phyloP scores from a whole-genome alignment of 768 basidiomycete species.

The Amyloporia xantha region DNA sequence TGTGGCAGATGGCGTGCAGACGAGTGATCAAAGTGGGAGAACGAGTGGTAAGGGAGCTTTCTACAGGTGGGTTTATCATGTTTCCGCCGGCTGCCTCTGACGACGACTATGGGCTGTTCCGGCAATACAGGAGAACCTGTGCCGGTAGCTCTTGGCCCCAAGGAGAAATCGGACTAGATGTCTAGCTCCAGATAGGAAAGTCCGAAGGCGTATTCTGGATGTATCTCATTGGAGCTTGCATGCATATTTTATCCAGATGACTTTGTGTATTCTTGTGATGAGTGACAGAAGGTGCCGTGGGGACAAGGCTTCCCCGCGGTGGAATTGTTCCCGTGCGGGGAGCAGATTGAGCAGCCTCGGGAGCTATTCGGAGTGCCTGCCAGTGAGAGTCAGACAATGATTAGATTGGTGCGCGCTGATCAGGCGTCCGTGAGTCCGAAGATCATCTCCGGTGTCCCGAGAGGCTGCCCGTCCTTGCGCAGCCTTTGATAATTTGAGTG shows the following conservation, averaged over 20 bases:
- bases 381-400: background rate
- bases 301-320: background rate
- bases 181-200: background rate
- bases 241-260: conserved; percentile 3
- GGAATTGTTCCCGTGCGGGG: conserved; percentile 1
- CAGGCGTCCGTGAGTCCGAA: background rate
- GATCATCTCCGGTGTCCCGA: background rate
- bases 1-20: conserved; percentile 94
- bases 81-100: too few relatives aligned
- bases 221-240: background rate
- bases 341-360: background rate
- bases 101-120: too few relatives aligned
- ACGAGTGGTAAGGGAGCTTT: conserved; percentile 60
- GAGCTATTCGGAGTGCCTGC: too few relatives aligned
- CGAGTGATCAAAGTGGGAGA: conserved; percentile 78
- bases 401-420: background rate
- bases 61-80: conserved; percentile 8
- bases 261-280: background rate
- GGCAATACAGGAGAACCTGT: conserved; percentile 13
- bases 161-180: conserved; percentile 9
- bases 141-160: conserved; percentile 15
- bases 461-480: too few relatives aligned
- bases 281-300: conserved; percentile 1
- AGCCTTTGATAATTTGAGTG: too few relatives aligned
- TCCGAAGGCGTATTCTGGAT: conserved; percentile 3